A percentile compares a stretch with the other conserved stretches of the same genome.
Conservation (phyloP, 192 early-diverging fungal species). For the Entomortierella lignicola region DNA sequence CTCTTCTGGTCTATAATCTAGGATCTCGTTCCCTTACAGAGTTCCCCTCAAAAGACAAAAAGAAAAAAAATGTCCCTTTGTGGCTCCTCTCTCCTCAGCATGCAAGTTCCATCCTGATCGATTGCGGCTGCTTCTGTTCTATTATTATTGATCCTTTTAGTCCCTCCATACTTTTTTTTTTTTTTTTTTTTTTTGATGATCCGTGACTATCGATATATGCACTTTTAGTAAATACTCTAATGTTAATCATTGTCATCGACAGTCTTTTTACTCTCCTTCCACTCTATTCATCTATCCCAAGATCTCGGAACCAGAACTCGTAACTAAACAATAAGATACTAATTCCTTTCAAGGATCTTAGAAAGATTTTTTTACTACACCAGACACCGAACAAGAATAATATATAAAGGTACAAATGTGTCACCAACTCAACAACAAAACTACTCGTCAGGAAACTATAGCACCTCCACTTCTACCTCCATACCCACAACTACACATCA, state of each 20-base stretch:
- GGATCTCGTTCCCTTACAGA: conserved; percentile 6
- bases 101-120: conserved; percentile 31
- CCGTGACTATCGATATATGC: background rate
- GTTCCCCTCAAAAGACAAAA: conserved; percentile 10
- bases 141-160: background rate
- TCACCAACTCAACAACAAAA: background rate
- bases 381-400: background rate
- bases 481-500: background rate
- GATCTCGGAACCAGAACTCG: conserved; percentile 15
- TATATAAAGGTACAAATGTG: conserved; percentile 24
- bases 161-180: background rate
- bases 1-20: background rate
- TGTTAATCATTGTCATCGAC: background rate
- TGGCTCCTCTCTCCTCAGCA: conserved; percentile 21
- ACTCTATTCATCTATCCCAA: conserved; percentile 9
- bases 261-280: background rate
- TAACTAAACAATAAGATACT: conserved; percentile 4
- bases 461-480: background rate
- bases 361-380: conserved; percentile 16
- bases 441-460: background rate
- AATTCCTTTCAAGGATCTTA: conserved; percentile 8
- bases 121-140: background rate
- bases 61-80: conserved; percentile 17
- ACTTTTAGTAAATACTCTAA: conserved; percentile 6
- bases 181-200: conserved; percentile 3